Base-by-base conservation (phyloP, 805 yeast genomes). In the Brettanomyces custersianus region DNA sequence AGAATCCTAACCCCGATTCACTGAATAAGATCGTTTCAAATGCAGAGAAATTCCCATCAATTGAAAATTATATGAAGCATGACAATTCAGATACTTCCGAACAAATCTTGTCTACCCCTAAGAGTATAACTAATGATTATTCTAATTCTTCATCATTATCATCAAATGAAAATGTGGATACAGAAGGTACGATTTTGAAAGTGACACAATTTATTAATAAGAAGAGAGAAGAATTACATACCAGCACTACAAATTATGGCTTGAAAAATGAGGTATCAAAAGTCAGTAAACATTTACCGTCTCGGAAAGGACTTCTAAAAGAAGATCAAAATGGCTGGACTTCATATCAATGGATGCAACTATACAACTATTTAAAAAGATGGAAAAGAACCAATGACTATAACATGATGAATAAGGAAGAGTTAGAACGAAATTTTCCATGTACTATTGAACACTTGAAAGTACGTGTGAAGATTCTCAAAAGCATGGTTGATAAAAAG, bases 371-470 rank as follows among this genome's bases (percentile, higher is more conserved):
- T 20, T 34, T 54, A 11, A 40, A 38, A 19, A 35, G 42, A 12
- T 54, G 49, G 43, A 44, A 37, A 19, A 35, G 42, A 2, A 46
- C 51, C 2, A 28, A 33, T 6, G 43, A 50, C 34, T 21, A 33
- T 25, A 20, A 32, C 5, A 37, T 40, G 40, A 30, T 33, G 28
- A 22, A 34, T 9, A 29, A 20, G 5, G 20, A 22, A 2, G 31
- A 28, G 11, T 27, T 40, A 20, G 29, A 34, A 10, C 33, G 37
- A 19, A 36, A 51, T 15, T 55, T 54, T 26, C 42, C 35, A 11
- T 54, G 59, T 39, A 16, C 43, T 13, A 31, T 47, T n/a, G 38
- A 41, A 19, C 58, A 53, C 30, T 35, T 55, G 4, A 35, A 34
- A 4, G 29, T 44, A 13, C 40, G 59, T 26, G 36, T 45, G 13